Base-by-base conservation (phyloP, 352 stramenopile genomes). In the Phytophthora sp. region DNA sequence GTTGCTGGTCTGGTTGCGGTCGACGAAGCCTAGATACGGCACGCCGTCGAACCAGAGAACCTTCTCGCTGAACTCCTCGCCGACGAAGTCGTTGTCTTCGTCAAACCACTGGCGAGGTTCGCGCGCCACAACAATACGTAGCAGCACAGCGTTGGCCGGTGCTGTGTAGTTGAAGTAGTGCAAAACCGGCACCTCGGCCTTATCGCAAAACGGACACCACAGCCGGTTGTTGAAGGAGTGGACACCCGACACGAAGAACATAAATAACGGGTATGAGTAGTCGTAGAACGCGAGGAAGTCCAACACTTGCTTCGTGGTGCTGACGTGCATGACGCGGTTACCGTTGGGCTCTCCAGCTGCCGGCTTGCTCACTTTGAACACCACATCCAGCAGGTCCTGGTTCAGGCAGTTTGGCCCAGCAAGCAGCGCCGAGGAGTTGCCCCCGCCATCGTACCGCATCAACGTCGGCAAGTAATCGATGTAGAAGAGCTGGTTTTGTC, bases 201-300 rank as follows among this genome's bases (percentile, higher is more conserved):
- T 82, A 57, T 94, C 85, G 58, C 85, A 94, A 56, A 88, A 92
- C 50, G 76, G 83, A 50, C 85, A 94, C 85, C 85, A 94, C n/a
- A 92, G 70, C 0, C 85, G 82, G 20, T 82, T 85, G 54, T 92
- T 94, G 66, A 91, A 91, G 42, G 62, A 44, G 55, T 94, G 80
- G 12, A 83, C 67, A 27, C 81, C 85, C 38, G 85, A 94, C 15
- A 91, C 62, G 57, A 92, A 92, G 55, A 79, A 91, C 53, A 94
- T 66, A 43, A 80, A 94, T 8, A 94, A 71, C 54, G 85, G 81
- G 34, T 88, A 90, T 52, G 68, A 82, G 66, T 80, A 79, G 69
- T 92, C 78, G 62, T 88, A 92, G 17, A 68, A 66, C 31, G 62
- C 54, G 12, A 91, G 43, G 56, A 77, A 91, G 20, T 79, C 71